phyloP scores from a whole-genome alignment of 305 asterid genomes.

The Fraxinus sp. region DNA sequence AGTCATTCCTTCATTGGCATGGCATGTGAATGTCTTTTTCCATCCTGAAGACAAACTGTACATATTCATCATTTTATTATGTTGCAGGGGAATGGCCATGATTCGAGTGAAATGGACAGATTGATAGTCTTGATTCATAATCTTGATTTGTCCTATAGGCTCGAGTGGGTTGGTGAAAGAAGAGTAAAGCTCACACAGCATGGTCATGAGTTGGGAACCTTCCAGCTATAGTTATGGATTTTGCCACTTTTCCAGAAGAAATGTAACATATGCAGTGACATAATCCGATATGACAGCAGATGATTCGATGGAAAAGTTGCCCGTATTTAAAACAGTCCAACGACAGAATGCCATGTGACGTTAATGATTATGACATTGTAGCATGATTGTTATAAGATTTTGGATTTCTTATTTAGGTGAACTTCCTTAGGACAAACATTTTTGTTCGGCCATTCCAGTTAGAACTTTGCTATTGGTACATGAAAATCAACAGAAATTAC shows the following conservation, averaged over 20 bases:
- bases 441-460: neutral
- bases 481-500: too few relatives aligned
- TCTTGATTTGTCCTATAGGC: slow-evolving; percentile 84
- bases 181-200: slow-evolving; percentile 74
- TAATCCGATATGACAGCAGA: too few relatives aligned
- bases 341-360: too few relatives aligned
- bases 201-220: slow-evolving; percentile 72
- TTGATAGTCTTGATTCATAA: slow-evolving; percentile 69
- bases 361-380: too few relatives aligned
- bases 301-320: too few relatives aligned
- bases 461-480: too few relatives aligned
- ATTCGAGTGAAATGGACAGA: slow-evolving; percentile 59
- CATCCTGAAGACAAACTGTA: neutral
- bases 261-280: too few relatives aligned
- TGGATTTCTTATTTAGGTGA: neutral
- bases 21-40: neutral
- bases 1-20: slow-evolving; percentile 4
- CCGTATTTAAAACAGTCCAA: too few relatives aligned
- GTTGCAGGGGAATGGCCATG: slow-evolving; percentile 54
- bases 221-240: slow-evolving; percentile 49
- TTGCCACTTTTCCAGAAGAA: too few relatives aligned
- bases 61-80: slow-evolving; percentile 11
- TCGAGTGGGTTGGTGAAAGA: slow-evolving; percentile 79
- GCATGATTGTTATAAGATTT: neutral
- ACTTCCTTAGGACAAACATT: neutral